Percentiles rank a stretch among this genome's conserved stretches.
phyloP scores from a whole-genome alignment of 768 basidiomycete genomes.

The Rhizopogon vesiculosus region DNA sequence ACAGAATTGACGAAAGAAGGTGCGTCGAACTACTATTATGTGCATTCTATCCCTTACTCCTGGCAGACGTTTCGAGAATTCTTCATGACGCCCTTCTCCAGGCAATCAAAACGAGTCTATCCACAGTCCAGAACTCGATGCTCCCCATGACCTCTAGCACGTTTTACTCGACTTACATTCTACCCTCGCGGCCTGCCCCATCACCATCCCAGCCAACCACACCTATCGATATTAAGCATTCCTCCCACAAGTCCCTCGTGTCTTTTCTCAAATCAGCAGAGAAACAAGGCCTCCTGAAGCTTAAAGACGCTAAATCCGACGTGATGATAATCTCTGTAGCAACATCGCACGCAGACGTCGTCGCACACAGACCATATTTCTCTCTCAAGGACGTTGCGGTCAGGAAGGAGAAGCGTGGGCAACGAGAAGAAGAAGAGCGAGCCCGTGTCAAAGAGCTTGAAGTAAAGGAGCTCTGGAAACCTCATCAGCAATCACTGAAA shows the following conservation, averaged over 20 bases:
- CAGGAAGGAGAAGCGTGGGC: conserved; percentile 56
- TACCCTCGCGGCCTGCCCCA: conserved; percentile 70
- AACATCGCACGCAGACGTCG: conserved; percentile 51
- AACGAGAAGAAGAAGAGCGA: conserved; percentile 45
- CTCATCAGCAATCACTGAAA: conserved; percentile 46
- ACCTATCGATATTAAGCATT: conserved; percentile 70
- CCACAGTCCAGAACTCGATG: conserved; percentile 40
- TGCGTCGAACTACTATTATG: not conserved
- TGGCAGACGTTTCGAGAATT: conserved; percentile 29
- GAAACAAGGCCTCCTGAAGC: conserved; percentile 66
- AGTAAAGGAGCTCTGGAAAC: conserved; percentile 74
- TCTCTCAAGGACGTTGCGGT: conserved; percentile 64
- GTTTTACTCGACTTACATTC: conserved; percentile 72
- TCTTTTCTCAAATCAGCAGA: conserved; percentile 76
- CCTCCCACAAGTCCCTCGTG: conserved; percentile 74
- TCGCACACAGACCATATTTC: conserved; percentile 42
- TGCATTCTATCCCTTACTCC: not conserved
- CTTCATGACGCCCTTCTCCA: conserved; percentile 64
- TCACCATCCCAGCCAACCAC: conserved; percentile 22
- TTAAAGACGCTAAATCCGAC: conserved; percentile 57
- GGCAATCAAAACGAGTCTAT: conserved; percentile 49
- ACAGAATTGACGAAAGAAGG: not conserved
- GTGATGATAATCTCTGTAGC: conserved; percentile 55
- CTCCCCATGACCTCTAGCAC: conserved; percentile 77
- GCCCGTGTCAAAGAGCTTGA: conserved; percentile 45